Evolutionary conservation across 495 filamentous ascomycete species (phyloP), one percentile per base, ranked within the genome.

Genomic region (Acidiella bohemica): DNA sequence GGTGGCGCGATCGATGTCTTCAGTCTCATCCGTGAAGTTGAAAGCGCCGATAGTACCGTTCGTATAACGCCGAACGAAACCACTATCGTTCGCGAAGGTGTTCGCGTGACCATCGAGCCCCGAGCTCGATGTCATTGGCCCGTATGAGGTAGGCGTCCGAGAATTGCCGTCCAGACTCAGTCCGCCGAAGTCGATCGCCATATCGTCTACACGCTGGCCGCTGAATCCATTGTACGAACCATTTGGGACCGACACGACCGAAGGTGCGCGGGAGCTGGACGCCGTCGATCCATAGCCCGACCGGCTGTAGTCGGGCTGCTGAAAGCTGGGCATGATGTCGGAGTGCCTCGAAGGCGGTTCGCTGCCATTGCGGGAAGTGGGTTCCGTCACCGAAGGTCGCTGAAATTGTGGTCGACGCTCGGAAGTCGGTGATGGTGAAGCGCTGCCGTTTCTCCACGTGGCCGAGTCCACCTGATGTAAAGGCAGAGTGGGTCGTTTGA

Each of bases 321-420:
- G 11, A 20, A 32, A 41, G 20, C 6, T 21, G 30, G 47, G 8
- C 27, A n/a, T 20, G 32, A 59, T 55, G n/a, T 42, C 47, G 14
- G 58, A 53, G 31, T 63, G 54, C 16, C 58, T 55, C 20, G 64
- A 66, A 1, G 60, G 53, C 28, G 64, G 62, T 17, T 63, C 41
- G 40, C 62, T 66, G 13, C 52, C 59, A 26, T 51, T 62, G 12
- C 60, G 44, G 2, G 61, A 65, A 4, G 47, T 52, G 17, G 52
- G 48, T 41, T 42, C 49, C 33, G 62, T 65, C 13, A 46, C 39
- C 53, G 57, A 47, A 33, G 53, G 45, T 45, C 48, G 32, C 50
- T 45, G 18, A 16, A 16, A 35, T 4, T 13, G 12, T 1, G 39
- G n/a, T 19, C 21, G 16, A 20, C 59, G 39, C 25, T 60, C 59